These are phyloP conservation scores for Aspergillus ellipticus DNA, from an alignment of 495 filamentous ascomycete species.

Conservation along the genomic window DNA sequence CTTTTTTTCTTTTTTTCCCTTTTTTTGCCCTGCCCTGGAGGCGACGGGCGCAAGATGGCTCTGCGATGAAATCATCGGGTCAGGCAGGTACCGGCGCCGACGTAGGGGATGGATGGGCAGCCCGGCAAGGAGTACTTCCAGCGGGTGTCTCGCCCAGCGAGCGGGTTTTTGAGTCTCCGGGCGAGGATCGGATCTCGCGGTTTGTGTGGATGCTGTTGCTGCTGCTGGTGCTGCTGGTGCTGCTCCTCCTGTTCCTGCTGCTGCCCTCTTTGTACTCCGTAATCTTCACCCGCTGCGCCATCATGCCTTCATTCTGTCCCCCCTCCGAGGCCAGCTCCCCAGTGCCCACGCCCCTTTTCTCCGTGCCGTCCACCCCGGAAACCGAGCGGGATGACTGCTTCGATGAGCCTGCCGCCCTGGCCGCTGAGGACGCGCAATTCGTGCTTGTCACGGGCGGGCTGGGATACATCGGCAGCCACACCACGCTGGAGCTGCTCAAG, in stretches of 20 bases:
- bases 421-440: slow-evolving; percentile 13
- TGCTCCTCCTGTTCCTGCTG: too few species aligned
- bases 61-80: background rate
- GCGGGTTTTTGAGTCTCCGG: too few species aligned
- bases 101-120: background rate
- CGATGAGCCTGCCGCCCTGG: background rate
- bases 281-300: background rate
- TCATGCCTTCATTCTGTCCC: background rate
- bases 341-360: slow-evolving; percentile 1
- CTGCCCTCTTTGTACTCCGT: background rate
- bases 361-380: background rate
- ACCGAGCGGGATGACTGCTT: background rate
- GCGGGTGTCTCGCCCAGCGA: background rate
- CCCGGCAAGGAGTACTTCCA: background rate
- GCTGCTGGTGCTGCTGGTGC: too few species aligned
- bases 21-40: too few species aligned
- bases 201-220: too few species aligned
- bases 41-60: background rate
- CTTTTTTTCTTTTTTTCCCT: too few species aligned
- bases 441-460: slow-evolving; percentile 59
- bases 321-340: slow-evolving; percentile 1
- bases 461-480: slow-evolving; percentile 64
- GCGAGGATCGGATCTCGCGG: too few species aligned
- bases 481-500: slow-evolving; percentile 56
- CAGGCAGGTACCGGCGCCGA: background rate